Conservation (phyloP, 331 rosid species). For the Telfairia occidentalis region DNA sequence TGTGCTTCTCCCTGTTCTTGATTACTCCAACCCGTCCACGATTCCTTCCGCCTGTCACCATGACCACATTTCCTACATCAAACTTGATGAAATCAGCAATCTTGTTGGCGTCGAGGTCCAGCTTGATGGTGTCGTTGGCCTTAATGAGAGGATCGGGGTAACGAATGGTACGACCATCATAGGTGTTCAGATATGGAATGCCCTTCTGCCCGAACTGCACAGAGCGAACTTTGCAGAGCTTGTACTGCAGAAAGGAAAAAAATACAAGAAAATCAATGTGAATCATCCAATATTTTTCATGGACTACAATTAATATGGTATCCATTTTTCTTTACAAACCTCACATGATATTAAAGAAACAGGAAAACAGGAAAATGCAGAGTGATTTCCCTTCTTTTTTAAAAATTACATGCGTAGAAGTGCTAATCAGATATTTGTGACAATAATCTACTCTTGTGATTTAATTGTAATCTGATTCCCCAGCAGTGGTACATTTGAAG, state of each 20-base stretch:
- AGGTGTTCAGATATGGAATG: slow-evolving; percentile 36
- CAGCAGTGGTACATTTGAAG: no score
- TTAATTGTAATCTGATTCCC: no score
- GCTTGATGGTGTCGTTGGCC: slow-evolving; percentile 41
- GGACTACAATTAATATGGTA: background rate
- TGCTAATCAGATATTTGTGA: no score
- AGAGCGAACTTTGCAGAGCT: slow-evolving; percentile 36
- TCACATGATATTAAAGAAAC: background rate
- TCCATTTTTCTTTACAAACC: background rate
- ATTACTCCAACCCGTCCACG: slow-evolving; percentile 37
- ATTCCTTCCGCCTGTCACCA: slow-evolving; percentile 44
- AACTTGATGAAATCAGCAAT: slow-evolving; percentile 34
- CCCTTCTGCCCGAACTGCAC: slow-evolving; percentile 35
- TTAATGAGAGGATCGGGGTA: slow-evolving; percentile 38
- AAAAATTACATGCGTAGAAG: no score
- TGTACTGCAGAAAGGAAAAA: slow-evolving; percentile 26
- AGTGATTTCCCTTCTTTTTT: no score
- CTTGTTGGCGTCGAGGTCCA: slow-evolving; percentile 36
- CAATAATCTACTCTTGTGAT: no score
- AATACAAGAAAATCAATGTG: background rate
- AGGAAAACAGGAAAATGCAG: no score
- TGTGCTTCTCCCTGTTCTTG: slow-evolving; percentile 37
- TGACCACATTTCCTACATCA: slow-evolving; percentile 37
- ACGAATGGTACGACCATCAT: slow-evolving; percentile 31
- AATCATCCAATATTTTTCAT: background rate